Evolutionary conservation across 78 protist genomes (phyloP).

Genomic region (Dictyostelium intermedium): DNA sequence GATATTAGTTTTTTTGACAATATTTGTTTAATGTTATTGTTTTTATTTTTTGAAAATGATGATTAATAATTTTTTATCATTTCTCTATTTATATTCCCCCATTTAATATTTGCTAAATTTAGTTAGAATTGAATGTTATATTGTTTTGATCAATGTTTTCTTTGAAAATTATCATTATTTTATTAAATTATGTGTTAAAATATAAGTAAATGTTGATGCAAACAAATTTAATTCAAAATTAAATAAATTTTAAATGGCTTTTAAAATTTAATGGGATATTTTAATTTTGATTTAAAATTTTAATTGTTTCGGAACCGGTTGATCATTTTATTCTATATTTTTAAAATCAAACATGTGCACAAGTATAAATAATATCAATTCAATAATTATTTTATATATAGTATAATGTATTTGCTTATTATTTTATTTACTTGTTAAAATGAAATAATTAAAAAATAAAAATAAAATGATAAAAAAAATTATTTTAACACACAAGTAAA

Average conservation of each 20-base stretch:
- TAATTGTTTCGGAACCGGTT: not conserved
- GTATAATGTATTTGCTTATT: not conserved
- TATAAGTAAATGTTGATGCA: not conserved
- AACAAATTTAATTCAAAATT: slow-evolving; percentile 7
- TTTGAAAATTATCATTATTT: not conserved
- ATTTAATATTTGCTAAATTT: not conserved
- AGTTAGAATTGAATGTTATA: not conserved
- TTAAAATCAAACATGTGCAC: not conserved
- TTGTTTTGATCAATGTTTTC: not conserved
- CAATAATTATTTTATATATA: not conserved
- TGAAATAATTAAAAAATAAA: too few relatives aligned
- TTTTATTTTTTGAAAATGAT: not conserved
- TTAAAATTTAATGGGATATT: not conserved
- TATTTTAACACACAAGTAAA: not conserved
- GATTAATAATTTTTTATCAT: not conserved
- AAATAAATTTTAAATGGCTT: not conserved
- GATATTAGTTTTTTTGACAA: not conserved
- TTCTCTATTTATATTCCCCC: not conserved
- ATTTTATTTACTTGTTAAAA: not conserved
- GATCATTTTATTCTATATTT: not conserved
- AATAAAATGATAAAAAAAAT: too few relatives aligned
- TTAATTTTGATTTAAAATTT: not conserved
- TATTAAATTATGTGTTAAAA: not conserved
- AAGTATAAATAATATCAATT: not conserved
- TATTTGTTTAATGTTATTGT: not conserved